Evolutionary conservation across 257 asterid species (phyloP), one percentile per base, ranked within the genome.

Genomic region (Capsicum chinense): DNA sequence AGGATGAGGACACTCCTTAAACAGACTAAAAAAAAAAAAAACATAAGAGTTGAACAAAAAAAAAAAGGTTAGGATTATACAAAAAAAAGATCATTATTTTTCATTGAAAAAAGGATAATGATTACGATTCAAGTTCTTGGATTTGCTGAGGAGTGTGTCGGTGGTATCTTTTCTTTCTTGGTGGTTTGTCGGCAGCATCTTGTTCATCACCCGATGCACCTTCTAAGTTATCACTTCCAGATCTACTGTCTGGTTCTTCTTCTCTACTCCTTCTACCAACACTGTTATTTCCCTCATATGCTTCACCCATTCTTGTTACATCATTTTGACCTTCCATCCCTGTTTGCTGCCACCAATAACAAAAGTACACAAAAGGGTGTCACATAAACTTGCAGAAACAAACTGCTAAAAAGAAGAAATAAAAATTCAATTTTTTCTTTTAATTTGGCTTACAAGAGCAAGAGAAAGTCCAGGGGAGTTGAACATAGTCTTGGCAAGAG

Each of bases 91-190:
- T 6, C 7, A 15, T 37, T 54, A n/a, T 33, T 71, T 19, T 15
- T 63, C 21, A 14, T 47, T 79, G 66, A 76, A 84, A 21, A 81
- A n/a, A 52, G 10, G 7, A 35, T 66, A 57, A 7, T 47, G 39
- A 84, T 69, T 91, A 95, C 98, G 97, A 83, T 62, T 95, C 98
- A 13, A 96, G 99, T 84, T 96, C 97, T 90, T 96, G 99, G 84
- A 96, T 96, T 91, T 96, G 99, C 86, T 93, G 98, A 73, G 98
- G 99, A 47, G 98, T 96, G 93, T 96, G 99, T 84, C 99, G 97
- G 93, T 95, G 97, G 90, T 95, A 95, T 89, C 97, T 88, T 85
- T 96, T 96, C 88, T 94, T 94, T 88, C 93, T 88, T 19, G 97
- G 95, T 3, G 98, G 98, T 5, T 93, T 92, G 85, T 92, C 87